Evolutionary conservation across 805 yeast species (phyloP).

Genomic region (Kodamaea fukazawae): DNA sequence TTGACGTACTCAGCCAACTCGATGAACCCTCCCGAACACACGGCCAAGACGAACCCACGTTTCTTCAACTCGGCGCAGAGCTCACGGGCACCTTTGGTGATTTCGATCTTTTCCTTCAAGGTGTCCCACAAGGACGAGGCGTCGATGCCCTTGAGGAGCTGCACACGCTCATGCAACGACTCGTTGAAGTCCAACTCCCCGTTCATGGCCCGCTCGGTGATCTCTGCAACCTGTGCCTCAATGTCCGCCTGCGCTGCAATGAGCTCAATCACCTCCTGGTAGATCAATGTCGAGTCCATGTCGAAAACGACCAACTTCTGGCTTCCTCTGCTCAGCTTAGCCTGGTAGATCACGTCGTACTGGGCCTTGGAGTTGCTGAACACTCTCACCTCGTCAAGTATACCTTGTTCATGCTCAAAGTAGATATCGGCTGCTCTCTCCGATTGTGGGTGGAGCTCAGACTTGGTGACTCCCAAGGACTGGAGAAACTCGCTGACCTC

Average conservation of each 20-base stretch:
- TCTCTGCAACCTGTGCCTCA: conserved; percentile 79
- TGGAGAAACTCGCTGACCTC: conserved; percentile 13
- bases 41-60: conserved; percentile 71
- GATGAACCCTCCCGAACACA: conserved; percentile 90
- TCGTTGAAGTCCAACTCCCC: conserved; percentile 91
- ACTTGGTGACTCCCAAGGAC: conserved; percentile 30
- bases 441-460: conserved; percentile 21
- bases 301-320: conserved; percentile 81
- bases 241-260: conserved; percentile 94
- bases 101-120: conserved; percentile 59
- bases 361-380: conserved; percentile 10
- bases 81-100: conserved; percentile 86
- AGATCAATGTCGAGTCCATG: conserved; percentile 95
- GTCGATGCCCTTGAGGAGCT: conserved; percentile 77
- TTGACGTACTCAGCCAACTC: conserved; percentile 82
- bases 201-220: conserved; percentile 94
- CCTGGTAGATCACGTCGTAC: conserved; percentile 37
- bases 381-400: conserved; percentile 7
- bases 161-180: conserved; percentile 72
- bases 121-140: conserved; percentile 73
- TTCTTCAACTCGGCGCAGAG: conserved; percentile 60
- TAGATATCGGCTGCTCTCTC: conserved; percentile 38
- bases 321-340: conserved; percentile 18
- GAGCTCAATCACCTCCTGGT: conserved; percentile 94
- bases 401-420: background rate